phyloP scores from a whole-genome alignment of 148 eudicot genomes.

The Fagopyrum esculentum region DNA sequence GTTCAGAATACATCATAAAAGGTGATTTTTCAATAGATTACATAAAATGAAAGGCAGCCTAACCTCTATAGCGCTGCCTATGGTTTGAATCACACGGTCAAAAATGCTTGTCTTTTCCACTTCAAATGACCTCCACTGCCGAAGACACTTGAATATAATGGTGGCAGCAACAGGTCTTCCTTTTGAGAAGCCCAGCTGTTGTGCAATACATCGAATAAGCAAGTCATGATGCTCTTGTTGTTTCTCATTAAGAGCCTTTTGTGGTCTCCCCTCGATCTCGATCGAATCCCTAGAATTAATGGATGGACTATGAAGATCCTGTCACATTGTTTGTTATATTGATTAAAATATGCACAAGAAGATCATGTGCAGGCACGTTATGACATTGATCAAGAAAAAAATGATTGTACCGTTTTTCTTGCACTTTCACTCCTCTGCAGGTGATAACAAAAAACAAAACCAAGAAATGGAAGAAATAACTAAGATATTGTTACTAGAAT shows the following conservation, averaged over 20 bases:
- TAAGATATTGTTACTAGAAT: neutral
- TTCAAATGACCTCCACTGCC: constrained; percentile 92
- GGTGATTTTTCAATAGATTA: neutral
- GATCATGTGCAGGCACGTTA: neutral
- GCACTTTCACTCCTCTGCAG: constrained; percentile 69
- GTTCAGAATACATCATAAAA: neutral
- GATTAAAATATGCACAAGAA: neutral
- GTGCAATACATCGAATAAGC: constrained; percentile 81
- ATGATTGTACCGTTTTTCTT: constrained; percentile 30
- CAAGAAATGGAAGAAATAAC: neutral
- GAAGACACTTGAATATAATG: constrained; percentile 82
- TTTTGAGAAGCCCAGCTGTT: constrained; percentile 71
- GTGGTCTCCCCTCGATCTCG: constrained; percentile 71
- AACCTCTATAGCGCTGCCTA: constrained; percentile 85
- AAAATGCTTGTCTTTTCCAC: constrained; percentile 84
- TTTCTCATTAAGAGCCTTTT: constrained; percentile 80
- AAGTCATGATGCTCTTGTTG: constrained; percentile 89
- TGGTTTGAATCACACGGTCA: constrained; percentile 74
- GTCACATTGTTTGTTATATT: constrained; percentile 13
- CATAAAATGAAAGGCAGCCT: neutral
- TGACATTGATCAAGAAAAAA: constrained; percentile 10
- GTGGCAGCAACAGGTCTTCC: constrained; percentile 87
- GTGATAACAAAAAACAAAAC: constrained; percentile 20
- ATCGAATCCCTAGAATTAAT: constrained; percentile 45
- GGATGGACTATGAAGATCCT: constrained; percentile 65